Percentiles rank a stretch among this genome's conserved stretches.
Conservation (phyloP, 148 eudicot genomes). For the Agrostemma githago region DNA sequence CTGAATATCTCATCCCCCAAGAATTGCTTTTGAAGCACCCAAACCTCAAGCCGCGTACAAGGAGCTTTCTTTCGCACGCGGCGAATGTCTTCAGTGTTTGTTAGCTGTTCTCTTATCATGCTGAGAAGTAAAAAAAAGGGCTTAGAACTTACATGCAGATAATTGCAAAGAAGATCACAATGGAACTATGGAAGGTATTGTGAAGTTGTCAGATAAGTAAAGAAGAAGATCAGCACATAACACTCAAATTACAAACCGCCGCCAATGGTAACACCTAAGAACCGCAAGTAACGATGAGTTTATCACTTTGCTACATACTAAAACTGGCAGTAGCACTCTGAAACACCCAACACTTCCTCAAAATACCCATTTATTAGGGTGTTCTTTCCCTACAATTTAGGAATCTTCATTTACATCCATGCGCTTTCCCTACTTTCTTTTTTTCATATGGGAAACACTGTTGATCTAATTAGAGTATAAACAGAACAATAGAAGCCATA, state of each 20-base stretch:
- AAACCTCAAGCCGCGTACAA: slow-evolving; percentile 76
- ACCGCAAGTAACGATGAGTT: not conserved
- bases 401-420: not conserved
- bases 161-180: not conserved
- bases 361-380: not conserved
- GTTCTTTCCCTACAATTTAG: not conserved
- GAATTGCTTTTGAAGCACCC: slow-evolving; percentile 66
- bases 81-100: slow-evolving; percentile 76
- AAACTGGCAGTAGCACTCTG: not conserved
- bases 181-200: not conserved
- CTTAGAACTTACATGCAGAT: slow-evolving; percentile 7
- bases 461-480: not conserved
- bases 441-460: not conserved
- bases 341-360: slow-evolving; percentile 1
- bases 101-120: slow-evolving; percentile 80
- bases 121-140: slow-evolving; percentile 29
- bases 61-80: slow-evolving; percentile 95
- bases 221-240: not conserved
- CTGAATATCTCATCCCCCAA: slow-evolving; percentile 68
- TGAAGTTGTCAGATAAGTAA: not conserved
- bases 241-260: not conserved
- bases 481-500: slow-evolving; percentile 6
- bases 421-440: not conserved
- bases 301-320: not conserved
- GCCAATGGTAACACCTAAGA: not conserved